phyloP scores from a whole-genome alignment of 1,284 basidiomycete genomes.

The Naganishia sp. region DNA sequence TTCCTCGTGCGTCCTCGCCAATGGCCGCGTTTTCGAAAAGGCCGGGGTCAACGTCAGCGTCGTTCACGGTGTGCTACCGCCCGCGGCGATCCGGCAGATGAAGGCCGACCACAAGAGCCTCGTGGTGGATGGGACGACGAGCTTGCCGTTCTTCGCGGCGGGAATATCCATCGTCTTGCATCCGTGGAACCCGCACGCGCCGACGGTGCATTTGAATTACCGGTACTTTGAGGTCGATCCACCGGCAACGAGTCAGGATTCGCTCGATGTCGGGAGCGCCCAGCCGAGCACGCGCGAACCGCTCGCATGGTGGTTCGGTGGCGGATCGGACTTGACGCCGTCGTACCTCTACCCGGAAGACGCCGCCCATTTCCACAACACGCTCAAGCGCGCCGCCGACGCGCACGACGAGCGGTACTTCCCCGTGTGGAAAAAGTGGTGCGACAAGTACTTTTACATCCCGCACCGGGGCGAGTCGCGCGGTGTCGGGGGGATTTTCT shows the following conservation, averaged over 20 bases:
- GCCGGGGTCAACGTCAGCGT: slow-evolving; percentile 94
- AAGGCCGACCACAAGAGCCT: slow-evolving; percentile 77
- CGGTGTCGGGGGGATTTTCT: slow-evolving; percentile 94
- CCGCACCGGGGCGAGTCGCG: slow-evolving; percentile 87
- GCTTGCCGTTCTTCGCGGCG: slow-evolving; percentile 88
- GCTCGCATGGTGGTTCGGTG: slow-evolving; percentile 98
- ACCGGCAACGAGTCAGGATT: slow-evolving; percentile 51
- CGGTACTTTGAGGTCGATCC: slow-evolving; percentile 93
- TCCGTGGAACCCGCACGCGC: slow-evolving; percentile 84
- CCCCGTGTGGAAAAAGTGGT: slow-evolving; percentile 87
- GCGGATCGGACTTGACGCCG: slow-evolving; percentile 94
- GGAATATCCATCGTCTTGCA: slow-evolving; percentile 92
- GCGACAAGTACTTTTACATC: slow-evolving; percentile 95
- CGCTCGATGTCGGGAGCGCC: slow-evolving; percentile 21
- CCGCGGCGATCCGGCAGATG: slow-evolving; percentile 90
- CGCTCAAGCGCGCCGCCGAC: slow-evolving; percentile 76
- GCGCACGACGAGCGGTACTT: slow-evolving; percentile 71
- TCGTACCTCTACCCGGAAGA: slow-evolving; percentile 89
- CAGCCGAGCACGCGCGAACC: slow-evolving; percentile 54
- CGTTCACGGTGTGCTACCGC: slow-evolving; percentile 84
- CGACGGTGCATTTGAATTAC: slow-evolving; percentile 95
- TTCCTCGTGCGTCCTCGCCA: slow-evolving; percentile 81
- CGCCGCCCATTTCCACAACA: slow-evolving; percentile 80
- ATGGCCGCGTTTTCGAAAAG: slow-evolving; percentile 81
- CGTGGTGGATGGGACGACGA: slow-evolving; percentile 64